phyloP scores from a whole-genome alignment of 106 monocot genomes.

The Dendrobium huoshanense region DNA sequence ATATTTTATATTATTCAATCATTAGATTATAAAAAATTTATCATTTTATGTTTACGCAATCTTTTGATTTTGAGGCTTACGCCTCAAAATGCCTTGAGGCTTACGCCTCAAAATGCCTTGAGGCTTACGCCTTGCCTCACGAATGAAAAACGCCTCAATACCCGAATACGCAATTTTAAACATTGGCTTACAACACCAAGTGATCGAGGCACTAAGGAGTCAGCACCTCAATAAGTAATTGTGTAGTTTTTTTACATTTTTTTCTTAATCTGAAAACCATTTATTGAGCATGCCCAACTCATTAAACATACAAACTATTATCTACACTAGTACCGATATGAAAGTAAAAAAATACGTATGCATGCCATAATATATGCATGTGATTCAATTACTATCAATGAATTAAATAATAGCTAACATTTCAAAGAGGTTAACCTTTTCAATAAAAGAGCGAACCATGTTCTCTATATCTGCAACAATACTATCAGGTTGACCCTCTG shows the following conservation, averaged over 20 bases:
- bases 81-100: no score
- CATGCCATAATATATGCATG: background rate
- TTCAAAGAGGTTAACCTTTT: slow-evolving; percentile 16
- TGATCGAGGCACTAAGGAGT: background rate
- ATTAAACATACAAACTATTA: background rate
- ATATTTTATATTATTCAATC: no score
- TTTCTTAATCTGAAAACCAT: background rate
- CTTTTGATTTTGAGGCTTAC: no score
- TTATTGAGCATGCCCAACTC: background rate
- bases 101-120: no score
- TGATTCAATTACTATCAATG: background rate
- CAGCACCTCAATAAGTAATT: background rate
- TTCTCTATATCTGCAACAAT: slow-evolving; percentile 27
- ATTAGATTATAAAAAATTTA: no score
- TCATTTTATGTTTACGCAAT: no score
- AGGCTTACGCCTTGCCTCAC: no score
- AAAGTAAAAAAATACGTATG: background rate
- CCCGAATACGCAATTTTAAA: no score
- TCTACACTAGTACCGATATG: background rate
- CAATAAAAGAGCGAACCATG: slow-evolving; percentile 28
- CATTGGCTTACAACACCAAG: background rate
- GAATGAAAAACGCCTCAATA: no score
- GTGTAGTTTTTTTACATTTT: background rate
- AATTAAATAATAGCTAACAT: background rate
- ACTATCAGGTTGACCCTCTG: slow-evolving; percentile 28